A percentile compares a stretch with the other conserved stretches of the same genome.
These are phyloP conservation scores for Colletotrichum phormii DNA, from an alignment of 2,329 filamentous ascomycete species.

Conservation along the genomic window DNA sequence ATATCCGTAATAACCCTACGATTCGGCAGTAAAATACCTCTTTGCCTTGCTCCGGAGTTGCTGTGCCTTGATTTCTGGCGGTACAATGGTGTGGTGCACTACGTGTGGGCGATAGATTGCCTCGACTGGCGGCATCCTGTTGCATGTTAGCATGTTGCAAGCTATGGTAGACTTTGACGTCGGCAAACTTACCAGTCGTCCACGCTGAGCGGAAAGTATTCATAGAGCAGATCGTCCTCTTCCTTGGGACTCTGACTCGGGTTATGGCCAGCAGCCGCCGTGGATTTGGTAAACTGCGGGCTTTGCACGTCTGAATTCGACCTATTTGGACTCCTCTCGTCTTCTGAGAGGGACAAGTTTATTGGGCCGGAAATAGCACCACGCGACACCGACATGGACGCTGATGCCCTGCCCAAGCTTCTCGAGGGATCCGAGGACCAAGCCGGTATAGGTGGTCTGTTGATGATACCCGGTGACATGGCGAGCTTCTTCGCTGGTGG, in stretches of 20 bases:
- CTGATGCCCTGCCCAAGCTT: not conserved
- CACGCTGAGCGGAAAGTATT: conserved; percentile 92
- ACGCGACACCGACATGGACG: conserved; percentile 16
- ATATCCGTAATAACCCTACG: not conserved
- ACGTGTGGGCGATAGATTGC: conserved; percentile 93
- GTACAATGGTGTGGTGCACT: conserved; percentile 85
- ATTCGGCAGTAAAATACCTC: conserved; percentile 78
- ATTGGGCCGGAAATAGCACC: conserved; percentile 53
- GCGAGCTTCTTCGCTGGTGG: conserved; percentile 65
- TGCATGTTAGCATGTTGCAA: conserved; percentile 41
- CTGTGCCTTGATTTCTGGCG: conserved; percentile 77
- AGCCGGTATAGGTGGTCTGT: conserved; percentile 64
- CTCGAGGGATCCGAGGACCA: conserved; percentile 55
- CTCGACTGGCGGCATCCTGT: conserved; percentile 85
- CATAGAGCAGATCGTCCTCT: conserved; percentile 86
- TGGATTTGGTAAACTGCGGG: conserved; percentile 57
- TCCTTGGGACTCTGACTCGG: conserved; percentile 74
- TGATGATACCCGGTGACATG: conserved; percentile 62
- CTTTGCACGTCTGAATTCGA: conserved; percentile 63
- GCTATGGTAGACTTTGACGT: not conserved
- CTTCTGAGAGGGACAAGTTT: conserved; percentile 69
- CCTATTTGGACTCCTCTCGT: conserved; percentile 68
- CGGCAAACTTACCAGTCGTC: conserved; percentile 78
- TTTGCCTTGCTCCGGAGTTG: conserved; percentile 75
- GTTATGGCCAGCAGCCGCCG: conserved; percentile 48